Percentiles rank a stretch among this genome's conserved stretches.
These are phyloP conservation scores for Mallotus nudiflorus DNA, from an alignment of 345 rosid species.

Conservation along the genomic window DNA sequence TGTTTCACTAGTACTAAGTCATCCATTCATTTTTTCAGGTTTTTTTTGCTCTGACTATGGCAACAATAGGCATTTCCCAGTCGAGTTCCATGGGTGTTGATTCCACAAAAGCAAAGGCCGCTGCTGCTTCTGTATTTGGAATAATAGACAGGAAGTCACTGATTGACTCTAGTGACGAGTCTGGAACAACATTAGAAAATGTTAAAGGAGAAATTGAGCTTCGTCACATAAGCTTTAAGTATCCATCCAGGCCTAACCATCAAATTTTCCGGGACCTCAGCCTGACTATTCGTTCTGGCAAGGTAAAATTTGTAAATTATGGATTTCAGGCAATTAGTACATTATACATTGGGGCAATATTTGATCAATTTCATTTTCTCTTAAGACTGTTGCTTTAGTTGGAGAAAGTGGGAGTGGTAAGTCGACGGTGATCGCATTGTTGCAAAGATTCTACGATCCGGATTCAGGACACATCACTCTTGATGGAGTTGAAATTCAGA, in stretches of 20 bases:
- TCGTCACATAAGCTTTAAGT: conserved; percentile 33
- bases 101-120: conserved; percentile 34
- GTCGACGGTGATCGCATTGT: conserved; percentile 55
- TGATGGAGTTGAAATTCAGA: conserved; percentile 51
- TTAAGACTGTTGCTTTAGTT: conserved; percentile 69
- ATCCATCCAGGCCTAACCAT: conserved; percentile 42
- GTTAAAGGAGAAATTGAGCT: conserved; percentile 43
- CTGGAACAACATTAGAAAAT: conserved; percentile 30
- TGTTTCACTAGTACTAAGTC: neutral
- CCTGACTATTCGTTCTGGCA: conserved; percentile 40
- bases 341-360: neutral
- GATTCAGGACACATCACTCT: conserved; percentile 54
- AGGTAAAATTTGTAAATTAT: conserved; percentile 32
- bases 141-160: conserved; percentile 39
- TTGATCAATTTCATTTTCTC: neutral
- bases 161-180: conserved; percentile 36
- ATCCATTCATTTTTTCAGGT: conserved; percentile 26
- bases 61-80: conserved; percentile 35
- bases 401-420: conserved; percentile 81
- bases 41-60: conserved; percentile 38
- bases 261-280: conserved; percentile 42
- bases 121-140: conserved; percentile 44
- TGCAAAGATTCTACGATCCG: conserved; percentile 60
- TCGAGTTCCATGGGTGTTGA: conserved; percentile 39
- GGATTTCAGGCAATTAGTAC: neutral